Conservation (phyloP, 2,329 filamentous ascomycete genomes). For the Apiospora malaysiana region DNA sequence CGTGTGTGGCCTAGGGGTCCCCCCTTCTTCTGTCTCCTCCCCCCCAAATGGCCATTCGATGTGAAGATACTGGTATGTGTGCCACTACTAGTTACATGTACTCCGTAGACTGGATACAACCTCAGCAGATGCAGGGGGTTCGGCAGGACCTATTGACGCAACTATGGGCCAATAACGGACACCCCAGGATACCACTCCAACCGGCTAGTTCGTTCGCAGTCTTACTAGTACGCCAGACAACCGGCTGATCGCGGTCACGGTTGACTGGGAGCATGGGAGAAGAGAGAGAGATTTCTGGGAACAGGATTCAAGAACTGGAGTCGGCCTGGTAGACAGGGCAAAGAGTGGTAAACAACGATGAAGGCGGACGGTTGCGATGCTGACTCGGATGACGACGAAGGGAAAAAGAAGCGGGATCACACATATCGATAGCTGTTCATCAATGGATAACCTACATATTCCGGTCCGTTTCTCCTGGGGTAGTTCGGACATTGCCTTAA, state of each 20-base stretch:
- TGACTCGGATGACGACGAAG: constrained; percentile 1
- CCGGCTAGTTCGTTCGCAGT: background rate
- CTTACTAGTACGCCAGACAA: constrained; percentile 15
- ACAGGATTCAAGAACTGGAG: background rate
- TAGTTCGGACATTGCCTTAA: constrained; percentile 17
- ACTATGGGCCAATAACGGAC: constrained; percentile 14
- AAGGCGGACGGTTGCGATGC: background rate
- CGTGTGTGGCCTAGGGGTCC: background rate
- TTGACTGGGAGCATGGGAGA: background rate
- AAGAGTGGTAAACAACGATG: background rate
- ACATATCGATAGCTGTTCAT: constrained; percentile 18
- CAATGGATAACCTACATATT: constrained; percentile 19
- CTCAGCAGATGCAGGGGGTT: constrained; percentile 13
- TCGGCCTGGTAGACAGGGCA: background rate
- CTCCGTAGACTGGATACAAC: constrained; percentile 11
- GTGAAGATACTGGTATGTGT: background rate
- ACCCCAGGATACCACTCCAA: constrained; percentile 15
- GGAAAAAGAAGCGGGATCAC: constrained; percentile 5
- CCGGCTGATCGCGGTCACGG: background rate
- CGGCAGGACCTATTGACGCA: constrained; percentile 18
- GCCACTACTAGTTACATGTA: too few species aligned
- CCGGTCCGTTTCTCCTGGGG: constrained; percentile 17
- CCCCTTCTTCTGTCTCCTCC: background rate
- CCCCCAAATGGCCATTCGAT: background rate
- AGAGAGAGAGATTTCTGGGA: background rate